Percentiles rank a stretch among this genome's conserved stretches.
Conservation (phyloP, 1,139 yeast species). For the Sugiyamaella pinicola region DNA sequence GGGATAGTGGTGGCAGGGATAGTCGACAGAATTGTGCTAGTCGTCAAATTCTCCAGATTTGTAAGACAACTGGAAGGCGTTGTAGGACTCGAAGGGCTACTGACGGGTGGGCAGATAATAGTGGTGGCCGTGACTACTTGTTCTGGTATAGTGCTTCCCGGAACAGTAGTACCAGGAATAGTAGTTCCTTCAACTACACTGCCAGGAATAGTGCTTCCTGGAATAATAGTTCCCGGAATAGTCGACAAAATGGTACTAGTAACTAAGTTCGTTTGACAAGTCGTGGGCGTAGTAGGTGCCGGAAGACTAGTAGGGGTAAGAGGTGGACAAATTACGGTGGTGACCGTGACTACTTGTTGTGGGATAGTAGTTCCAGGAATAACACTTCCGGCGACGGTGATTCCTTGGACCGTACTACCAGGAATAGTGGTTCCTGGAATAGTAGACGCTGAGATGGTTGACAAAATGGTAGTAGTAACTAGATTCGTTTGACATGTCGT, state of each 20-base stretch:
- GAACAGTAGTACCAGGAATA: conserved; percentile 25
- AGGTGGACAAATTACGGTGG: conserved; percentile 6
- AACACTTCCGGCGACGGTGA: conserved; percentile 24
- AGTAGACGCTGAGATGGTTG: conserved; percentile 29
- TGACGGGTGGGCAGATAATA: background rate
- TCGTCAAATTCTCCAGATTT: background rate
- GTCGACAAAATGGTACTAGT: conserved; percentile 20
- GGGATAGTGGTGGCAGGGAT: conserved; percentile 29
- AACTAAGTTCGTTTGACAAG: background rate
- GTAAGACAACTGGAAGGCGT: conserved; percentile 2
- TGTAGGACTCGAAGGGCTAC: conserved; percentile 8
- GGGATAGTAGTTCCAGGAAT: conserved; percentile 16
- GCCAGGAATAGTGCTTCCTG: conserved; percentile 24
- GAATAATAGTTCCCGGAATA: conserved; percentile 9
- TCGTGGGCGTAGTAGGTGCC: conserved; percentile 8
- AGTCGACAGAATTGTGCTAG: background rate
- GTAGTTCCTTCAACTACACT: conserved; percentile 18
- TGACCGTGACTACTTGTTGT: conserved; percentile 11
- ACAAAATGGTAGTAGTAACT: conserved; percentile 21
- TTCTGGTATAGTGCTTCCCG: conserved; percentile 29
- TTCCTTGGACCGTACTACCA: conserved; percentile 24
- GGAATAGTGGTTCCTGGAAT: conserved; percentile 29
- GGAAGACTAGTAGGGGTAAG: background rate
- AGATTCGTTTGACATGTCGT: conserved; percentile 12
- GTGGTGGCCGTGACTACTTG: conserved; percentile 17